Percentiles rank a stretch among this genome's conserved stretches.
phyloP scores from a whole-genome alignment of 768 basidiomycete genomes.

The Postia placenta region DNA sequence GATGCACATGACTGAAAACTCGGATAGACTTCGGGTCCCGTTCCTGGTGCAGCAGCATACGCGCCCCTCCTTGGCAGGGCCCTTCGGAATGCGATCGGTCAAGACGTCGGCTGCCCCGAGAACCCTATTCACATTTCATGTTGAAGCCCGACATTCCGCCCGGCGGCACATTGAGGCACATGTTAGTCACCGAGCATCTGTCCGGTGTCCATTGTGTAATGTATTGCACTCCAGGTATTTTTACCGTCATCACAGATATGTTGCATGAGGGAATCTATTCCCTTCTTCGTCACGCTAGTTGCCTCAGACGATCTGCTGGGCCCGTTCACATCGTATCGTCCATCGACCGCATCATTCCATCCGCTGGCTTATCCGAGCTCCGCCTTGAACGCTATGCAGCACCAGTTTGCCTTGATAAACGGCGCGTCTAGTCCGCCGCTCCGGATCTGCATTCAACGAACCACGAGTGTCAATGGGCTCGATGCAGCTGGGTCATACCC shows the following conservation, averaged over 20 bases:
- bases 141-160: conserved; percentile 9
- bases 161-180: conserved; percentile 12
- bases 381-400: conserved; percentile 7
- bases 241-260: conserved; percentile 20
- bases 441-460: conserved; percentile 3
- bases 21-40: conserved; percentile 15
- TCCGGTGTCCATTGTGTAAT: no score
- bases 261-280: conserved; percentile 19
- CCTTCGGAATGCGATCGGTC: conserved; percentile 12
- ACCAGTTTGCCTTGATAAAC: conserved; percentile 6
- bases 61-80: conserved; percentile 14
- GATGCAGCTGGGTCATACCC: neutral
- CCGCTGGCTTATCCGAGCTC: conserved; percentile 12
- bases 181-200: conserved; percentile 14
- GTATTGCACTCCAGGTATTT: conserved; percentile 16
- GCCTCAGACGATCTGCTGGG: conserved; percentile 17
- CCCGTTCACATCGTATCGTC: conserved; percentile 16
- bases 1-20: neutral
- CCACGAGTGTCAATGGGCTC: conserved; percentile 9
- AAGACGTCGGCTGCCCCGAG: conserved; percentile 12
- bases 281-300: conserved; percentile 20
- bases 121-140: conserved; percentile 16
- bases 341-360: conserved; percentile 19
- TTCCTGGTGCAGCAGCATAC: conserved; percentile 16
- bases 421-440: conserved; percentile 1